phyloP scores from a whole-genome alignment of 2,329 filamentous ascomycete species.

The Purpureocillium lavendulum region DNA sequence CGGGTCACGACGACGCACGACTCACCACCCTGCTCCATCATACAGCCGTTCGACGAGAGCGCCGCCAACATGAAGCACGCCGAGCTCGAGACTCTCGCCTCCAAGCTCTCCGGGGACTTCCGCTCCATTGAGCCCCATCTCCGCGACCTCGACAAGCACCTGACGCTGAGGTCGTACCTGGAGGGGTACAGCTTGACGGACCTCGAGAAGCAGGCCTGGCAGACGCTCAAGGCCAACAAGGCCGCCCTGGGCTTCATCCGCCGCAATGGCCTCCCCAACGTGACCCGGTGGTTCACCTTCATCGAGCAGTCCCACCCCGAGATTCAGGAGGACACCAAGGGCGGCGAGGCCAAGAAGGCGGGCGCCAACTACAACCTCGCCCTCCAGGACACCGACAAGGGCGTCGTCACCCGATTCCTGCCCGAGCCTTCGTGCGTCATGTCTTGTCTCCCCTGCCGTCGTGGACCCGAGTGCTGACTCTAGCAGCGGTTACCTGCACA shows the following conservation, averaged over 20 bases:
- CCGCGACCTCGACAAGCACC: conserved; percentile 73
- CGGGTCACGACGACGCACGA: conserved; percentile 4
- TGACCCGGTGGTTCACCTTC: conserved; percentile 81
- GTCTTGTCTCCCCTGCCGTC: neutral
- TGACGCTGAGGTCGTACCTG: conserved; percentile 79
- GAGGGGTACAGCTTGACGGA: conserved; percentile 71
- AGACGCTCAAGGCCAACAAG: conserved; percentile 72
- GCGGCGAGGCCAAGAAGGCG: conserved; percentile 65
- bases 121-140: conserved; percentile 72
- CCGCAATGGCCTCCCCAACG: conserved; percentile 66
- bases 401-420: conserved; percentile 85
- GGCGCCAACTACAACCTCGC: conserved; percentile 86
- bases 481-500: conserved; percentile 73
- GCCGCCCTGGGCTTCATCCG: conserved; percentile 76
- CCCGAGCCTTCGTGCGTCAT: conserved; percentile 75
- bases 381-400: conserved; percentile 75
- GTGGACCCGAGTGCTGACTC: conserved; percentile 5
- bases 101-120: conserved; percentile 58
- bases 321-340: conserved; percentile 62
- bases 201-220: conserved; percentile 75
- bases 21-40: neutral
- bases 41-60: neutral
- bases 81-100: conserved; percentile 43
- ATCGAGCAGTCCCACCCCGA: conserved; percentile 76
- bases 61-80: conserved; percentile 43